Evolutionary conservation across 805 yeast species (phyloP), one percentile per base, ranked within the genome.

Genomic region (Candida easanensis): DNA sequence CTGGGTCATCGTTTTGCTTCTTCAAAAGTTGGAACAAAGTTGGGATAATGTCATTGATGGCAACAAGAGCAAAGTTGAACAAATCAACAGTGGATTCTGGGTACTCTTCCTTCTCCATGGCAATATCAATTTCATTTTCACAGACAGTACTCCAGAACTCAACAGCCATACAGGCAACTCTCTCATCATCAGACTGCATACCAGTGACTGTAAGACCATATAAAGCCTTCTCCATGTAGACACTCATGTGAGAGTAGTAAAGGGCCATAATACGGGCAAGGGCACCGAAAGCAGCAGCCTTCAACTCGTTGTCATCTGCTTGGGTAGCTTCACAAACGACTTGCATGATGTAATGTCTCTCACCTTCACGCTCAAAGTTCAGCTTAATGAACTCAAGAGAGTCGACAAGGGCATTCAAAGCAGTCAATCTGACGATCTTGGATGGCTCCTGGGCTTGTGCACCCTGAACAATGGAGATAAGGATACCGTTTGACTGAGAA

Each of bases 121-220:
- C 79, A 46, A 87, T 80, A 50, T 88, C 97, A 50, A 86, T 74
- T 66, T 93, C 99, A 61, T 85, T 97, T 69, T 93, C 99, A 70
- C 98, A 90, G n/a, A 93, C 93, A n/a, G 99, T 88, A 46, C 91
- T 82, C 99, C 99, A 93, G 64, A 93, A 91, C 69, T 93, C 99
- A 45, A 93, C 93, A 23, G 99, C 97, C 97, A 91, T 90, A 61
- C 97, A 88, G 1, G 97, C 84, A 23, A 93, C 98, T 56, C 79
- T 79, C 57, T 86, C 95, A 66, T 88, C 84, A 6, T 57, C 52
- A 44, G 88, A 82, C 65, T 83, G 83, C 97, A 93, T 93, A 34
- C 98, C 97, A 17, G 82, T 68, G 34, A 91, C 89, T 4, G 98
- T 90, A 46, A 93, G 74, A 15, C 88, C 88, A 56, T 85, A 93